phyloP scores from a whole-genome alignment of 2,329 filamentous ascomycete genomes.

The Fusarium duplospermum region DNA sequence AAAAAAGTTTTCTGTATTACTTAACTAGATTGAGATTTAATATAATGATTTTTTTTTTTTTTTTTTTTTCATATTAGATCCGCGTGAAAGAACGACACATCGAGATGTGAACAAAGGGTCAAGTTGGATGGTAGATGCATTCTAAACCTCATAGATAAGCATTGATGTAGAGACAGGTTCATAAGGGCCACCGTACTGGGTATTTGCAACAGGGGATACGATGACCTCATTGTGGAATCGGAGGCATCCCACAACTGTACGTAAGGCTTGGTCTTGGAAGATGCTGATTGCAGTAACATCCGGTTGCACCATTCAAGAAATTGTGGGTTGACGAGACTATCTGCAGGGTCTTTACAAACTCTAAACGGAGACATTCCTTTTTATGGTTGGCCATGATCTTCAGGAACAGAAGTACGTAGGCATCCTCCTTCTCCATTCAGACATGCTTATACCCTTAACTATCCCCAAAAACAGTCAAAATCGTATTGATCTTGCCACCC shows the following conservation, averaged over 20 bases:
- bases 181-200: not conserved
- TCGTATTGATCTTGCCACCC: not conserved
- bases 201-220: not conserved
- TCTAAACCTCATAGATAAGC: not conserved
- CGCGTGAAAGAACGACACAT: no score
- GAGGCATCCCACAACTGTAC: not conserved
- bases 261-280: not conserved
- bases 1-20: no score
- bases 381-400: not conserved
- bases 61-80: no score
- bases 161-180: not conserved
- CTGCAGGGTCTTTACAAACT: not conserved
- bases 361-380: not conserved
- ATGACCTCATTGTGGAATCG: not conserved
- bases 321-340: not conserved
- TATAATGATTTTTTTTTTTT: no score
- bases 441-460: not conserved
- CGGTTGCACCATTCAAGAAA: not conserved
- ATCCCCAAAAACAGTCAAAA: not conserved
- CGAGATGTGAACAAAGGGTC: not conserved
- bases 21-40: no score
- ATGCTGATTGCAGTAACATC: not conserved
- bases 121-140: not conserved
- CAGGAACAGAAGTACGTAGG: not conserved
- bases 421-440: not conserved